Percentiles rank a stretch among this genome's conserved stretches.
Evolutionary conservation across 176 grass and related monocot genomes (phyloP).

Genomic region (Puccinellia tenuiflora): DNA sequence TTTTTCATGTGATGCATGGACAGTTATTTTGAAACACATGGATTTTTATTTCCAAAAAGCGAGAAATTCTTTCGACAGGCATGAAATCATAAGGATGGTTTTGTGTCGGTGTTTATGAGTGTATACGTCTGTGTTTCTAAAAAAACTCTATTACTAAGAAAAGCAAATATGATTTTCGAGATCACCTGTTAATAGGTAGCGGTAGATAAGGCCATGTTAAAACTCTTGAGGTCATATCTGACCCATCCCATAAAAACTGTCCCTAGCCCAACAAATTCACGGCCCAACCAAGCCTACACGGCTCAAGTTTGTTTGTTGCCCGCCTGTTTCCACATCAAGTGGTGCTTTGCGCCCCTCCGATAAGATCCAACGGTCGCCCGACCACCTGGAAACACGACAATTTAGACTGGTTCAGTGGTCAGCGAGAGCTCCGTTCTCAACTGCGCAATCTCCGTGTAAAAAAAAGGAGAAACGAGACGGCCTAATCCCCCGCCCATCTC

Average conservation of each 20-base stretch:
- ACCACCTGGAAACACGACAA: not conserved
- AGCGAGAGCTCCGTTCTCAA: not conserved
- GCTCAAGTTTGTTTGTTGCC: not conserved
- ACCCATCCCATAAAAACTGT: not conserved
- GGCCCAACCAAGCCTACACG: not conserved
- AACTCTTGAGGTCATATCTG: not conserved
- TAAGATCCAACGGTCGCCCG: not conserved
- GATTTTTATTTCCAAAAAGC: no score
- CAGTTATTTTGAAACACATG: no score
- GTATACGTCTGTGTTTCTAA: no score
- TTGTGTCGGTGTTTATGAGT: no score
- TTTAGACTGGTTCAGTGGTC: not conserved
- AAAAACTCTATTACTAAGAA: no score
- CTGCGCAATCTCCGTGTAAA: not conserved
- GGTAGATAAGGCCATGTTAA: no score
- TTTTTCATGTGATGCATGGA: no score
- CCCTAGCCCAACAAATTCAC: not conserved
- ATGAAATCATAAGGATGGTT: no score
- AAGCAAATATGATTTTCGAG: no score
- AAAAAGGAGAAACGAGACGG: not conserved
- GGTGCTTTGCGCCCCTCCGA: not conserved
- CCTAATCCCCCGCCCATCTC: not conserved
- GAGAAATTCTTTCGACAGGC: no score
- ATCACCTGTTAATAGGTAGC: no score
- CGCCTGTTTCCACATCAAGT: not conserved